These are phyloP conservation scores for Blepharisma japonicum DNA, from an alignment of 73 alveolate species.

Conservation along the genomic window DNA sequence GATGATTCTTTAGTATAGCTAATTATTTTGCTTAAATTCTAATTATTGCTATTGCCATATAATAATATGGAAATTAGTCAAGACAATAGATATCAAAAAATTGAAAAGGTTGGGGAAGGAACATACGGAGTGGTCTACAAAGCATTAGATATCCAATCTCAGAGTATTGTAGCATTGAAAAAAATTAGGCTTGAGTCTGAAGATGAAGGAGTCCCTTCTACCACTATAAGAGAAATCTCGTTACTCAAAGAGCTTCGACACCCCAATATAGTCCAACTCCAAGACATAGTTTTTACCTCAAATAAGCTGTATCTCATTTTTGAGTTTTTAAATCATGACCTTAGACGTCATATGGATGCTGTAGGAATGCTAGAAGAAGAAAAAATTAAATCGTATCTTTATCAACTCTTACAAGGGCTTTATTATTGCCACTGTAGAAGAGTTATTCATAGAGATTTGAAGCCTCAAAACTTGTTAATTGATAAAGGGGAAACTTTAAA, in stretches of 20 bases:
- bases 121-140: slow-evolving; percentile 94
- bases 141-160: slow-evolving; percentile 61
- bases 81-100: slow-evolving; percentile 38
- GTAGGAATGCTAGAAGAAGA: slow-evolving; percentile 28
- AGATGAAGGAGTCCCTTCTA: slow-evolving; percentile 92
- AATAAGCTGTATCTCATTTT: slow-evolving; percentile 52
- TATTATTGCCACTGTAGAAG: slow-evolving; percentile 77
- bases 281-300: slow-evolving; percentile 53
- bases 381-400: slow-evolving; percentile 52
- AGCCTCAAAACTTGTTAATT: slow-evolving; percentile 82
- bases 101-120: slow-evolving; percentile 90
- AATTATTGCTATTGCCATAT: too few species aligned
- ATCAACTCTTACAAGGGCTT: slow-evolving; percentile 71
- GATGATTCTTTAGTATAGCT: too few species aligned
- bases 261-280: slow-evolving; percentile 75
- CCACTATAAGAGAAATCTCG: slow-evolving; percentile 89
- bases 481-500: slow-evolving; percentile 71
- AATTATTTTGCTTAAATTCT: too few species aligned
- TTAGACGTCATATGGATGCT: slow-evolving; percentile 57
- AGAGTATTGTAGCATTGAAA: slow-evolving; percentile 82
- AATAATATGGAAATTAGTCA: too few species aligned
- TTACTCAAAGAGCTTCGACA: slow-evolving; percentile 77
- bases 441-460: slow-evolving; percentile 80
- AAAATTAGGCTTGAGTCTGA: slow-evolving; percentile 82
- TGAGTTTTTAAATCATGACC: slow-evolving; percentile 68